A percentile compares a stretch with the other conserved stretches of the same genome.
Evolutionary conservation across 495 filamentous ascomycete species (phyloP).

Genomic region (Neurospora sp.): DNA sequence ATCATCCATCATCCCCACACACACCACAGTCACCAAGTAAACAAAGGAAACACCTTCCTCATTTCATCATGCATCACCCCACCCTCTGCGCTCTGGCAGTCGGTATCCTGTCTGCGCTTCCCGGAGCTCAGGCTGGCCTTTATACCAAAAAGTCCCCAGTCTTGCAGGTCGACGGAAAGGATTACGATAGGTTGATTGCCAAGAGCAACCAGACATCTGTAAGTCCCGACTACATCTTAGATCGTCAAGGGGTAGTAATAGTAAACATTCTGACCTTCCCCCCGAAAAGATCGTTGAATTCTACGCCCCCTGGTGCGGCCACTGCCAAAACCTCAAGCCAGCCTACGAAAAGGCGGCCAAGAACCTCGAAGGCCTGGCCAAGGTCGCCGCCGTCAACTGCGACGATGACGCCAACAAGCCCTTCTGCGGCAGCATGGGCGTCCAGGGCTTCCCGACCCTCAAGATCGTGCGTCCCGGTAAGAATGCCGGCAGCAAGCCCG

Average conservation of each 20-base stretch:
- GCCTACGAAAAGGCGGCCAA: constrained; percentile 91
- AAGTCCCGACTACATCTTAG: constrained; percentile 24
- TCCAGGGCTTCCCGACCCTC: constrained; percentile 91
- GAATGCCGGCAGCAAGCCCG: constrained; percentile 65
- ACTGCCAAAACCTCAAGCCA: constrained; percentile 91
- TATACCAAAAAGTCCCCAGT: constrained; percentile 87
- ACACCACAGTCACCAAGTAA: neutral
- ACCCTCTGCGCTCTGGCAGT: constrained; percentile 34
- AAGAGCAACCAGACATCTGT: constrained; percentile 88
- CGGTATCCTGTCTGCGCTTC: constrained; percentile 41
- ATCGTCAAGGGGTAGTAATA: neutral
- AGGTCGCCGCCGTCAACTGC: constrained; percentile 91
- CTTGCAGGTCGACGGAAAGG: constrained; percentile 72
- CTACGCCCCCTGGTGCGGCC: constrained; percentile 93
- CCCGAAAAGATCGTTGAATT: constrained; percentile 54
- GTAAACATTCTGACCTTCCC: constrained; percentile 7
- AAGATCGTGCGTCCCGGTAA: constrained; percentile 77
- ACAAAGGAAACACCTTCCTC: neutral
- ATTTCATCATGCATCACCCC: constrained; percentile 33
- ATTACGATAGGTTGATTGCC: constrained; percentile 74
- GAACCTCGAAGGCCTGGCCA: constrained; percentile 77
- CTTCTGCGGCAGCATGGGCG: constrained; percentile 78
- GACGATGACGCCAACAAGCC: constrained; percentile 90
- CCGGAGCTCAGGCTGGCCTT: constrained; percentile 56
- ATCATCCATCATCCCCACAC: neutral